Evolutionary conservation across 495 filamentous ascomycete genomes (phyloP), one percentile per base, ranked within the genome.

Genomic region (Aspergillus incahuasiensis): DNA sequence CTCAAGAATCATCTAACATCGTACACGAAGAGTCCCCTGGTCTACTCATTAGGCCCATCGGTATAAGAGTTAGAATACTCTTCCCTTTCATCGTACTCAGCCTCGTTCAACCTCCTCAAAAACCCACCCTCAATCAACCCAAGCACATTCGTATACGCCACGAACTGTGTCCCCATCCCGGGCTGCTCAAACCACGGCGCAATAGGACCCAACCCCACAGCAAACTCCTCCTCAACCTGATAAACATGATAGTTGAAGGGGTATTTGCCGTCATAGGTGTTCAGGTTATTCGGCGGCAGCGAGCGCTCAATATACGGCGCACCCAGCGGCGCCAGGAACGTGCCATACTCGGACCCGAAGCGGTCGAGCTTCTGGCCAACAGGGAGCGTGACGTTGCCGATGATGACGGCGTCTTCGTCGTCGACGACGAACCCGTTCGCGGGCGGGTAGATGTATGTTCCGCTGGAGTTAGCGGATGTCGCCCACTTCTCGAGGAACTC

Each of bases 221-320:
- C 54, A 30, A 85, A 69, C 2, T 68, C 62, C 59, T 68, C 69
- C 0, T 55, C 62, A 32, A 84, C 79, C 19, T 70, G 61, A 60
- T 83, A 85, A 1, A 82, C 70, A 59, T 79, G 71, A 56, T 85
- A 85, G 48, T 80, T 82, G 56, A 75, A 81, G 16, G 77, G 77
- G 46, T 73, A 76, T 11, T 67, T 66, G 1, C 63, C 62, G 32
- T 68, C 65, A 22, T 63, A 64, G 12, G 68, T 73, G 34, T 75
- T 65, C 15, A 83, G 59, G 53, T 78, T 82, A 19, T 63, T 69
- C 1, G 81, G 81, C 16, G 81, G 79, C 53, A 84, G 57, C 5
- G 80, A 64, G 8, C 81, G 66, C 67, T 82, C 73, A 48, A 75
- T 70, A 51, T 78, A 85, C 16, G 79, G 76, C 20, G 79, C 73